Conservation (phyloP, 495 filamentous ascomycete species). For the Thermothielavioides terrestris region DNA sequence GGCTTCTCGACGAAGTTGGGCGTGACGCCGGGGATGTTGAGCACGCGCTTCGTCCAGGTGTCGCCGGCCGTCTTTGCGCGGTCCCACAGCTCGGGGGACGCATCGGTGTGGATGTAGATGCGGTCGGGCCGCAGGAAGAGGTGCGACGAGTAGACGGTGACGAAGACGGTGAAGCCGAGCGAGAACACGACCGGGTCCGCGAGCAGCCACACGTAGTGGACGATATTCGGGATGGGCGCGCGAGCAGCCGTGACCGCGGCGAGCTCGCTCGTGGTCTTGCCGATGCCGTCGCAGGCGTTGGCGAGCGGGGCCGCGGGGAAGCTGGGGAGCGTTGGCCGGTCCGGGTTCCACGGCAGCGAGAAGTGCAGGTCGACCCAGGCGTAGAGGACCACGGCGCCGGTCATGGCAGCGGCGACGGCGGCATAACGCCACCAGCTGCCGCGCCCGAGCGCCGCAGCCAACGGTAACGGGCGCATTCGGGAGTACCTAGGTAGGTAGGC, state of each 20-base stretch:
- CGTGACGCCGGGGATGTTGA: slow-evolving; percentile 10
- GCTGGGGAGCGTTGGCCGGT: not conserved
- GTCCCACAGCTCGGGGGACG: slow-evolving; percentile 6
- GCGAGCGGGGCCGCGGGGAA: slow-evolving; percentile 1
- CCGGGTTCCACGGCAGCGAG: not conserved
- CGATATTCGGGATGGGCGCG: slow-evolving; percentile 19
- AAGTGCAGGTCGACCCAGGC: not conserved
- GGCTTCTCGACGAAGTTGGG: slow-evolving; percentile 10
- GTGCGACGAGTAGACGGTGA: slow-evolving; percentile 20
- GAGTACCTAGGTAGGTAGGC: no score
- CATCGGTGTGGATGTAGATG: slow-evolving; percentile 25
- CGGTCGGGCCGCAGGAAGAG: slow-evolving; percentile 12
- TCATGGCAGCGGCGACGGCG: not conserved
- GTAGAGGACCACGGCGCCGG: not conserved
- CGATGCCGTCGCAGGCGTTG: not conserved
- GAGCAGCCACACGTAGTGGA: slow-evolving; percentile 25
- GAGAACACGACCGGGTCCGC: slow-evolving; percentile 12
- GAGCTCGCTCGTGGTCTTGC: not conserved
- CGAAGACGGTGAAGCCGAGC: slow-evolving; percentile 17
- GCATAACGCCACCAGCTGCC: not conserved
- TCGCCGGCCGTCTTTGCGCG: slow-evolving; percentile 6
- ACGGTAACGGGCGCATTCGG: no score
- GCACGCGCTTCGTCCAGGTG: slow-evolving; percentile 13
- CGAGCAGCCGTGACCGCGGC: not conserved
- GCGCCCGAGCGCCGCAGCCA: not conserved